A percentile compares a stretch with the other conserved stretches of the same genome.
Conservation (phyloP, 441 rosid genomes). For the Gossypium davidsonii region DNA sequence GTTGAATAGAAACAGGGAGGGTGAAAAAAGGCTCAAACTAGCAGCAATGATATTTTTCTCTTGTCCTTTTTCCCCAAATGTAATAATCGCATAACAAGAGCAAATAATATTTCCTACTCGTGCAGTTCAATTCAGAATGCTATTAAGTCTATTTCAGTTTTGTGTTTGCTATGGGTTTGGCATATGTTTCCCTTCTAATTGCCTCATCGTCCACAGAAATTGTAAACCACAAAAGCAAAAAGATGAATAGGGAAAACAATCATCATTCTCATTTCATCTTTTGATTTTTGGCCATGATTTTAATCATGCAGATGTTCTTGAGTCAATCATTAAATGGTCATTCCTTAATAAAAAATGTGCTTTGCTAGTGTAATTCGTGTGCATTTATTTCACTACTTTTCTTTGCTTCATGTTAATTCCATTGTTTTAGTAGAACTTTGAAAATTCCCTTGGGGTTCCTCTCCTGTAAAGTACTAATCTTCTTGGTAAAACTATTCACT, state of each 20-base stretch:
- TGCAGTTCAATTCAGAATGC: not conserved
- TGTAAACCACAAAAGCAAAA: not conserved
- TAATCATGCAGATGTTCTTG: not conserved
- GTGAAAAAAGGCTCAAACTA: not conserved
- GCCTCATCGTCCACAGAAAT: not conserved
- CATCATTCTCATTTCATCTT: not conserved
- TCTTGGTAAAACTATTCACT: slow-evolving; percentile 11
- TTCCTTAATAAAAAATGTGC: not conserved
- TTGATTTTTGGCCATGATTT: not conserved
- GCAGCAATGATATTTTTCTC: not conserved
- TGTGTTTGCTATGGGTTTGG: not conserved
- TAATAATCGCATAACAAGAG: not conserved
- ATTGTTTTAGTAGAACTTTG: not conserved
- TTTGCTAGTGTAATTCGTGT: not conserved
- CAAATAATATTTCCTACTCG: not conserved
- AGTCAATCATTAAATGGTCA: not conserved
- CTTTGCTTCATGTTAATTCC: not conserved
- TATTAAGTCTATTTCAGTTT: not conserved
- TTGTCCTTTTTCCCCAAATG: not conserved
- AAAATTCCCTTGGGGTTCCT: not conserved
- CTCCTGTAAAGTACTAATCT: not conserved
- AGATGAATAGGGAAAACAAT: not conserved
- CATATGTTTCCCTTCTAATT: not conserved
- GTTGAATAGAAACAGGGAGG: not conserved
- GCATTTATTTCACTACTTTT: not conserved